Percentiles rank a stretch among this genome's conserved stretches.
These are phyloP conservation scores for Acer yangbiense DNA, from an alignment of 345 rosid species.

Conservation along the genomic window DNA sequence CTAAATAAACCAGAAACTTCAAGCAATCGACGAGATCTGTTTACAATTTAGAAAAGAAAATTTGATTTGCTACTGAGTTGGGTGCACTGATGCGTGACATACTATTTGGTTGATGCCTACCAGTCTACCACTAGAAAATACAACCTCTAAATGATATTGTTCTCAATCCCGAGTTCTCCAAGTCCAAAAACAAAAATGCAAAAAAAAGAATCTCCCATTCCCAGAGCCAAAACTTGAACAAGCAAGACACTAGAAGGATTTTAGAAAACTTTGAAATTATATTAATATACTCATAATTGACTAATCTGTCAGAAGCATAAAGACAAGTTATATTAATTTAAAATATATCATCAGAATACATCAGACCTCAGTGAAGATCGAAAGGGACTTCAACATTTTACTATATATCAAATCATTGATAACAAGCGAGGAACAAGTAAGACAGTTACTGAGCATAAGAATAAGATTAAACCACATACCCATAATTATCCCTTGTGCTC, in stretches of 20 bases:
- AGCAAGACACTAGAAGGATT: too few species aligned
- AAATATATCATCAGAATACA: neutral
- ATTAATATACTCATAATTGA: neutral
- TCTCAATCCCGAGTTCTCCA: neutral
- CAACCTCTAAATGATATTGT: neutral
- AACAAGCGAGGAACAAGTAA: constrained; percentile 4
- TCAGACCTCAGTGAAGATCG: neutral
- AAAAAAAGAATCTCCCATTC: neutral
- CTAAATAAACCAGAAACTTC: neutral
- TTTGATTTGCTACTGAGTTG: neutral
- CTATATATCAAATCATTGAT: neutral
- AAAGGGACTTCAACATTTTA: neutral
- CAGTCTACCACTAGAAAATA: neutral
- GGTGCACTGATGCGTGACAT: neutral
- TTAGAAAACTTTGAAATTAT: too few species aligned
- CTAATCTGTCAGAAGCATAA: neutral
- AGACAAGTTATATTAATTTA: neutral
- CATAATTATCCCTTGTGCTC: constrained; percentile 94
- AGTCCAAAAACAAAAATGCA: neutral
- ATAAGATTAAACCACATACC: constrained; percentile 46
- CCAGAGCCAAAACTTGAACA: too few species aligned
- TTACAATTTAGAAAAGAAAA: neutral
- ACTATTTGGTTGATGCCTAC: neutral
- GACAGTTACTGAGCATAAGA: neutral
- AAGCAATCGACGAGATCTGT: neutral